phyloP scores from a whole-genome alignment of 768 basidiomycete species.

The Leccinum truebloodii region DNA sequence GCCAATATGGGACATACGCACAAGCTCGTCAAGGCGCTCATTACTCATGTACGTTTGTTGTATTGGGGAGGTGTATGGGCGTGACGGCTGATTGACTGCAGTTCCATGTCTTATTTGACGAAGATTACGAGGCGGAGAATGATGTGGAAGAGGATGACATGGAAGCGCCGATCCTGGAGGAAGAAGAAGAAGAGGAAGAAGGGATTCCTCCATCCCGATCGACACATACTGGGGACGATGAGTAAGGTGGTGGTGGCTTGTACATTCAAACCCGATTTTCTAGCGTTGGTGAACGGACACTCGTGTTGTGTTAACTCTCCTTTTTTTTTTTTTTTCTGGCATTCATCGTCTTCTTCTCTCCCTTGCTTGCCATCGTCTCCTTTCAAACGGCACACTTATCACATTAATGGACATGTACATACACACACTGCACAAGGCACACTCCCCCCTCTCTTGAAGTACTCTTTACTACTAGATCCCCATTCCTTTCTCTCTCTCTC shows the following conservation, averaged over 20 bases:
- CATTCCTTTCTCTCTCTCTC: neutral
- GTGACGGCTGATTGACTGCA: slow-evolving; percentile 24
- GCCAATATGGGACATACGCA: slow-evolving; percentile 80
- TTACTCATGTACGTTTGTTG: slow-evolving; percentile 62
- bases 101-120: slow-evolving; percentile 75
- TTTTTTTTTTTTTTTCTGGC: slow-evolving; percentile 4
- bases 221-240: slow-evolving; percentile 25
- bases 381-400: slow-evolving; percentile 30
- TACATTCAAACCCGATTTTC: slow-evolving; percentile 9
- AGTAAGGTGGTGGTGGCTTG: slow-evolving; percentile 18
- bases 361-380: neutral
- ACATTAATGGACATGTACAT: slow-evolving; percentile 32
- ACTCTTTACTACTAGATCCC: slow-evolving; percentile 6
- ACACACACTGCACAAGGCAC: slow-evolving; percentile 5
- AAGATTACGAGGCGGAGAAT: slow-evolving; percentile 53
- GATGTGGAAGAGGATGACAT: slow-evolving; percentile 66
- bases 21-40: slow-evolving; percentile 72
- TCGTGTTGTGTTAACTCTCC: slow-evolving; percentile 27
- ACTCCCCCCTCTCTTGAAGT: slow-evolving; percentile 2
- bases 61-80: neutral
- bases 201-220: slow-evolving; percentile 32
- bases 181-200: slow-evolving; percentile 57
- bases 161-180: slow-evolving; percentile 67
- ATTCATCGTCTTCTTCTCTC: neutral
- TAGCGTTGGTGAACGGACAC: slow-evolving; percentile 18